phyloP scores from a whole-genome alignment of 2,329 filamentous ascomycete genomes.

The Coleophoma cylindrospora region DNA sequence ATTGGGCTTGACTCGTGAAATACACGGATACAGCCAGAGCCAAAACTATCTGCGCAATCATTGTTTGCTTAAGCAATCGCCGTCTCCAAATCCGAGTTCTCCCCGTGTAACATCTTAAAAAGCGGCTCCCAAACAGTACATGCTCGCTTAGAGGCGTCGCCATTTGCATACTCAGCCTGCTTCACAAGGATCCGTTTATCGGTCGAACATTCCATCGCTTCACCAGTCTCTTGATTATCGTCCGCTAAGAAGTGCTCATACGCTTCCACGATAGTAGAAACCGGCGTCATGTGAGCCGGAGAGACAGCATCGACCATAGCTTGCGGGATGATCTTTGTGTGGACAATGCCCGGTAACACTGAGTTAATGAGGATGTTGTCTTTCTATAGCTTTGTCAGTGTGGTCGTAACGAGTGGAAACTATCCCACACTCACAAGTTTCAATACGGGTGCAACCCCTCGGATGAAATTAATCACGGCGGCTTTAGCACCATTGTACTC shows the following conservation, averaged over 20 bases:
- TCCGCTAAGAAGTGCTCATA: conserved; percentile 42
- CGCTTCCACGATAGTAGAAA: conserved; percentile 37
- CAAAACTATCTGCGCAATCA: no score
- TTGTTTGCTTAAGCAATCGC: not conserved
- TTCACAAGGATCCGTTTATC: conserved; percentile 34
- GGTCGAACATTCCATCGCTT: conserved; percentile 38
- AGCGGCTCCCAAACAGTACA: conserved; percentile 43
- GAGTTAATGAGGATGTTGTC: conserved; percentile 44
- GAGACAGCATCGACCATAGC: conserved; percentile 36
- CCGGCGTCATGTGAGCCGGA: conserved; percentile 33
- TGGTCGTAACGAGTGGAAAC: not conserved
- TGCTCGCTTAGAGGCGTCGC: conserved; percentile 33
- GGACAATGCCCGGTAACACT: conserved; percentile 41
- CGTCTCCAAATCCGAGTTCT: not conserved
- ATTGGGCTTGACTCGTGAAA: no score
- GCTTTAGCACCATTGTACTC: conserved; percentile 48
- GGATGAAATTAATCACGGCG: conserved; percentile 36
- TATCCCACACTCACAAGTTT: conserved; percentile 18
- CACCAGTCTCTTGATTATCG: conserved; percentile 33
- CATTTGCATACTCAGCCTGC: conserved; percentile 33
- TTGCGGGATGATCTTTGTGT: conserved; percentile 38
- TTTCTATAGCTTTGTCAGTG: conserved; percentile 20
- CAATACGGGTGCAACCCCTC: conserved; percentile 31
- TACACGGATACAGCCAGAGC: no score
- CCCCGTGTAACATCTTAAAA: conserved; percentile 35